Percentiles rank a stretch among this genome's conserved stretches.
Conservation (phyloP, 495 filamentous ascomycete species). For the Tuber melanosporum region DNA sequence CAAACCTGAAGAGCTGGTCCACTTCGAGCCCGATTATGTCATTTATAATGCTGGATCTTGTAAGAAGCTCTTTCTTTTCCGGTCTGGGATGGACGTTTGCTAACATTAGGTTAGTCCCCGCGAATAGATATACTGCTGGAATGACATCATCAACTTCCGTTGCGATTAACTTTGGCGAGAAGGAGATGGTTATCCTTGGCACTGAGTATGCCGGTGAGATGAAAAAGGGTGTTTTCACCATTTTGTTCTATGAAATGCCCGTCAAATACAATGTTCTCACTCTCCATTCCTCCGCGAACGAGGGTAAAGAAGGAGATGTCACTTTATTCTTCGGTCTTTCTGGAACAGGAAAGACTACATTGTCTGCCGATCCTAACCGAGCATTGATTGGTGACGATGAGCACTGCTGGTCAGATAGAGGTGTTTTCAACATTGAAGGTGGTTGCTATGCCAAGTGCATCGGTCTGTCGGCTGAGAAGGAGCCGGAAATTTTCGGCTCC, state of each 20-base stretch:
- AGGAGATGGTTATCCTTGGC: conserved; percentile 97
- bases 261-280: conserved; percentile 98
- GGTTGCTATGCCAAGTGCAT: conserved; percentile 99
- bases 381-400: conserved; percentile 96
- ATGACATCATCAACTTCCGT: conserved; percentile 94
- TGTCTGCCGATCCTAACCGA: conserved; percentile 95
- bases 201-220: conserved; percentile 99
- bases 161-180: conserved; percentile 79
- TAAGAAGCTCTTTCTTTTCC: conserved; percentile 11
- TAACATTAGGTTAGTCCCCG: conserved; percentile 56
- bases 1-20: conserved; percentile 75
- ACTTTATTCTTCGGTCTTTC: conserved; percentile 99
- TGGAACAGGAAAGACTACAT: conserved; percentile 95
- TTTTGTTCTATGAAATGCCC: conserved; percentile 99
- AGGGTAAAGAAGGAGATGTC: conserved; percentile 80
- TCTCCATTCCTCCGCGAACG: conserved; percentile 89
- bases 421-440: conserved; percentile 99
- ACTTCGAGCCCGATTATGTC: conserved; percentile 98
- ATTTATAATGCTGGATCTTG: conserved; percentile 97
- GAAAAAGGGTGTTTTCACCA: conserved; percentile 99
- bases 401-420: conserved; percentile 96
- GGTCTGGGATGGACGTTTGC: background rate
- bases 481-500: conserved; percentile 95
- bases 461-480: conserved; percentile 95
- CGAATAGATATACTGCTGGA: conserved; percentile 94